These are phyloP conservation scores for Haemoproteus tartakovskyi DNA, from an alignment of 169 alveolate species.

Conservation along the genomic window DNA sequence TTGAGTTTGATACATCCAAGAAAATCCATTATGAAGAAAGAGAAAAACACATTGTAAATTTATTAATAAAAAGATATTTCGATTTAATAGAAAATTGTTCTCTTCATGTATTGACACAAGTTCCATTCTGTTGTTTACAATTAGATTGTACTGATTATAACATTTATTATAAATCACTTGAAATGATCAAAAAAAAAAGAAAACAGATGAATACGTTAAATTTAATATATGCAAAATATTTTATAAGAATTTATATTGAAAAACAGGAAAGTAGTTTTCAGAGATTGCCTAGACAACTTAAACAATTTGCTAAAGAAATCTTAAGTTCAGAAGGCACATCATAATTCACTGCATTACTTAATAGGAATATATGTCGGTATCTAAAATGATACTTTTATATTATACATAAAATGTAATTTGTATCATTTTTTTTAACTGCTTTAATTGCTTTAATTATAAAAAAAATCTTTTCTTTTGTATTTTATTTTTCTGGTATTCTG, in stretches of 20 bases:
- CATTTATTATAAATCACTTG: conserved; percentile 54
- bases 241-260: conserved; percentile 58
- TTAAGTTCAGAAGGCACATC: conserved; percentile 40
- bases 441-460: no score
- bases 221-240: conserved; percentile 65
- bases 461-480: no score
- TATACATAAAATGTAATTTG: no score
- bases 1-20: neutral
- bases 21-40: conserved; percentile 11
- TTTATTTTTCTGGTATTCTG: no score
- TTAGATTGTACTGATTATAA: conserved; percentile 37
- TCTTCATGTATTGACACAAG: conserved; percentile 66
- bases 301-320: conserved; percentile 56
- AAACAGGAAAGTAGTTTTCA: conserved; percentile 62
- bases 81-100: conserved; percentile 34
- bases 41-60: conserved; percentile 32
- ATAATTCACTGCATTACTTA: no score
- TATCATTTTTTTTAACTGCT: no score
- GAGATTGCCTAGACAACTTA: conserved; percentile 51
- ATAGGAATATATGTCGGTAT: neutral
- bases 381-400: neutral
- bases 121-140: conserved; percentile 61
- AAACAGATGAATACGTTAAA: conserved; percentile 43
- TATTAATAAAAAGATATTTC: conserved; percentile 40
- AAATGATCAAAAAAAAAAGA: conserved; percentile 26